A percentile compares a stretch with the other conserved stretches of the same genome.
phyloP scores from a whole-genome alignment of 768 basidiomycete genomes.

The Crucibulum laeve region DNA sequence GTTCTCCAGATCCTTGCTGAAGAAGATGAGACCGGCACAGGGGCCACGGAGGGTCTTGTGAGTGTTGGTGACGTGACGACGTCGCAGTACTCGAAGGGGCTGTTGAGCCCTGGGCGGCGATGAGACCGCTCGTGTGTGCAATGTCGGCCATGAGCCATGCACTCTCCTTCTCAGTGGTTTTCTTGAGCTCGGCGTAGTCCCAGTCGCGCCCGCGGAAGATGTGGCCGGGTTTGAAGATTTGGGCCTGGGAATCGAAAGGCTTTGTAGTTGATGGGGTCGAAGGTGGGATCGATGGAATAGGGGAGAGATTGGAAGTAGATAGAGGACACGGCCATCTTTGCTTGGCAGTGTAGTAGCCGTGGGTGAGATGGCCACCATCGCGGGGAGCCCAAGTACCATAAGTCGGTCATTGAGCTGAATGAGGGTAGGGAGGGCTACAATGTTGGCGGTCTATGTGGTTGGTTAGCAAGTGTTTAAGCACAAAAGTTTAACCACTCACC shows the following conservation, averaged over 20 bases:
- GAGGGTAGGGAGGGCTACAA: slow-evolving; percentile 93
- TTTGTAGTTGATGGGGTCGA: slow-evolving; percentile 90
- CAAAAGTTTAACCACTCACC: slow-evolving; percentile 38
- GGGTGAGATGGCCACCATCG: slow-evolving; percentile 97
- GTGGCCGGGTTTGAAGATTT: slow-evolving; percentile 92
- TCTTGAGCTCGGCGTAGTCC: slow-evolving; percentile 85
- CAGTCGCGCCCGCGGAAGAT: slow-evolving; percentile 98
- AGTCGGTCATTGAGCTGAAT: slow-evolving; percentile 96
- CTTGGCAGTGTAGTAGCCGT: slow-evolving; percentile 97
- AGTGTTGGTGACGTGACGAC: slow-evolving; percentile 97
- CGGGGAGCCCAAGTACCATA: slow-evolving; percentile 97
- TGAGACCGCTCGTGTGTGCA: slow-evolving; percentile 93
- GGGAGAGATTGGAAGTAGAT: slow-evolving; percentile 99
- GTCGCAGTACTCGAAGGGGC: slow-evolving; percentile 94
- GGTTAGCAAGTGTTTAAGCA: too few relatives aligned
- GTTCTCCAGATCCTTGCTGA: slow-evolving; percentile 85
- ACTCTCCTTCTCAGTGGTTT: slow-evolving; percentile 81
- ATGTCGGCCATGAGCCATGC: slow-evolving; percentile 96
- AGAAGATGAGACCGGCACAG: slow-evolving; percentile 97
- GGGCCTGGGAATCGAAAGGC: slow-evolving; percentile 76
- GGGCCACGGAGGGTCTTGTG: slow-evolving; percentile 99
- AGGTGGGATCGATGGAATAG: slow-evolving; percentile 77
- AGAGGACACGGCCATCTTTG: slow-evolving; percentile 99
- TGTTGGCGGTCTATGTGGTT: too few relatives aligned
- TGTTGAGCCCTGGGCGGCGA: slow-evolving; percentile 89